Percentiles rank a stretch among this genome's conserved stretches.
Evolutionary conservation across 495 filamentous ascomycete species (phyloP).

Genomic region (Podospora pseudocomata): DNA sequence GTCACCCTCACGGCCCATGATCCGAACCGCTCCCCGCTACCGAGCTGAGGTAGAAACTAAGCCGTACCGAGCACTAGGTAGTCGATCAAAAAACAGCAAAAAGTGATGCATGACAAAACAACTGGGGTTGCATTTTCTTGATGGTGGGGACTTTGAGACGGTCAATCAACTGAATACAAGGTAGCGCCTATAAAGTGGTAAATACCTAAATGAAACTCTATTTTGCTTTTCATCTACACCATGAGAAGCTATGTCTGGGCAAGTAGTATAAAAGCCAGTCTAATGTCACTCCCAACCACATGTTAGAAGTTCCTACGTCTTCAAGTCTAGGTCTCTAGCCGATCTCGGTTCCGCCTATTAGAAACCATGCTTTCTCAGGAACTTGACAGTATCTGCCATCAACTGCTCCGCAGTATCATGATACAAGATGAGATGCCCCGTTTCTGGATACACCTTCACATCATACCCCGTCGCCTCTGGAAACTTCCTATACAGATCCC

Average conservation of each 20-base stretch:
- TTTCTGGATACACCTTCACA: not conserved
- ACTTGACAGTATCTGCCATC: not conserved
- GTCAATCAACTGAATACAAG: too few relatives aligned
- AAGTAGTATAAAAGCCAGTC: not conserved
- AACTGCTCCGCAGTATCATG: not conserved
- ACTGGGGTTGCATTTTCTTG: too few relatives aligned
- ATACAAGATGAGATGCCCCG: not conserved
- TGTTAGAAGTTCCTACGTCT: not conserved
- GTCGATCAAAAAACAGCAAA: too few relatives aligned
- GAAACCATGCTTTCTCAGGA: not conserved
- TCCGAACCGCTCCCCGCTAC: not conserved
- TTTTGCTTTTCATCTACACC: too few relatives aligned
- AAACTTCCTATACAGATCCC: not conserved
- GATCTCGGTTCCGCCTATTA: not conserved
- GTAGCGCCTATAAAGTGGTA: too few relatives aligned
- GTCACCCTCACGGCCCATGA: not conserved
- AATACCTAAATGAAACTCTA: too few relatives aligned
- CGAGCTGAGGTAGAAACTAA: not conserved
- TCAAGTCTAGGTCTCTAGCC: not conserved
- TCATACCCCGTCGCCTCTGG: not conserved
- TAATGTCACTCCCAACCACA: not conserved
- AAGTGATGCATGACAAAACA: too few relatives aligned
- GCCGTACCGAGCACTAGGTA: too few relatives aligned
- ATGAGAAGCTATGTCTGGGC: too few relatives aligned
- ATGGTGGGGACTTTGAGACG: too few relatives aligned